These are phyloP conservation scores for Ascocoryne sarcoides DNA, from an alignment of 2,329 filamentous ascomycete species.

Conservation along the genomic window DNA sequence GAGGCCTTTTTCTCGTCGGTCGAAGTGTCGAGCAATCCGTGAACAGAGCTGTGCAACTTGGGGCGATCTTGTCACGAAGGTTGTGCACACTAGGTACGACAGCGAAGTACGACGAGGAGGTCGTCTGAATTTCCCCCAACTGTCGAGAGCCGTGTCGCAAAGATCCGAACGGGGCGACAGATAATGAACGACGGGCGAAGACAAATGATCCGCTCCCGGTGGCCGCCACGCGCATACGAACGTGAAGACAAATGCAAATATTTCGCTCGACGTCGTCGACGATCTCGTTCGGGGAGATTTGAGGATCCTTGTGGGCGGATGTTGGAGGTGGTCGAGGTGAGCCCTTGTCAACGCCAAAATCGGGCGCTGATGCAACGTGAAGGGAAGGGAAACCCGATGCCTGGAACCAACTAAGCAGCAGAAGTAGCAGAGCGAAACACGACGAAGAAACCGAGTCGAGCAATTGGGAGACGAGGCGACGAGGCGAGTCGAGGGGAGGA, in stretches of 20 bases:
- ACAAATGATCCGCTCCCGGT: slow-evolving; percentile 2
- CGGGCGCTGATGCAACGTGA: slow-evolving; percentile 16
- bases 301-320: slow-evolving; percentile 13
- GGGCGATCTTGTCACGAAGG: slow-evolving; percentile 8
- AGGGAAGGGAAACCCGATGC: slow-evolving; percentile 11
- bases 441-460: slow-evolving; percentile 2
- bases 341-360: slow-evolving; percentile 19
- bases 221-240: slow-evolving; percentile 12
- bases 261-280: slow-evolving; percentile 7
- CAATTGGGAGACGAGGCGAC: slow-evolving; percentile 1
- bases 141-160: slow-evolving; percentile 17
- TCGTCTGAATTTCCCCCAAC: slow-evolving; percentile 14
- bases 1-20: slow-evolving; percentile 6
- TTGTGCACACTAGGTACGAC: slow-evolving; percentile 9
- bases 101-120: slow-evolving; percentile 13
- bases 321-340: slow-evolving; percentile 13
- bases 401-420: slow-evolving; percentile 8
- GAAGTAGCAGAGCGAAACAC: slow-evolving; percentile 1
- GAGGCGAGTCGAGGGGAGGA: not conserved
- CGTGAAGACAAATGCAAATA: no score
- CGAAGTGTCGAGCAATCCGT: slow-evolving; percentile 1
- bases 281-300: slow-evolving; percentile 5
- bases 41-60: slow-evolving; percentile 11
- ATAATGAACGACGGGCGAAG: slow-evolving; percentile 10
- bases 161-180: slow-evolving; percentile 9